phyloP scores from a whole-genome alignment of 2,329 filamentous ascomycete genomes.

The Phoma sp. region DNA sequence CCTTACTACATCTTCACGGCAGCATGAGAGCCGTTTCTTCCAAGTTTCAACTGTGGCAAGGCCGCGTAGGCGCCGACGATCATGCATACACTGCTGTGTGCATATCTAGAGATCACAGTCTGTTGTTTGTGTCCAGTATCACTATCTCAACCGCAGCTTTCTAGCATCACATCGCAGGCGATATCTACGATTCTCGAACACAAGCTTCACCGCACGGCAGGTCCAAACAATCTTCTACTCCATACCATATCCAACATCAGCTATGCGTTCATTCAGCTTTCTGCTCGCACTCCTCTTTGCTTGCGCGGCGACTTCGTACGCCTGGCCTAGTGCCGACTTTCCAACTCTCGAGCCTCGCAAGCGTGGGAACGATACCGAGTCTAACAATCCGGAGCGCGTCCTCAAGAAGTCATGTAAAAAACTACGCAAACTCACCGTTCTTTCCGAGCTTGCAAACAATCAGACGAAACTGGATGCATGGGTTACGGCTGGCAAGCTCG shows the following conservation, averaged over 20 bases:
- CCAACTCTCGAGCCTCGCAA: constrained; percentile 30
- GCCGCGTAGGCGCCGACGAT: constrained; percentile 26
- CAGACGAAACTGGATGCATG: constrained; percentile 38
- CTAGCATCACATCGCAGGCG: constrained; percentile 11
- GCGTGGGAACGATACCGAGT: constrained; percentile 14
- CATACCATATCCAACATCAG: neutral
- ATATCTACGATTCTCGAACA: neutral
- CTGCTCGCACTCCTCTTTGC: constrained; percentile 27
- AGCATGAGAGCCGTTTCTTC: constrained; percentile 20
- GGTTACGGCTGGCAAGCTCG: constrained; percentile 34
- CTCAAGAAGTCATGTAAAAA: constrained; percentile 32
- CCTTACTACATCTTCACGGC: neutral
- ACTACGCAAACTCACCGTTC: constrained; percentile 28
- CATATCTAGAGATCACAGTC: neutral
- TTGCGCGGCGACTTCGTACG: constrained; percentile 28
- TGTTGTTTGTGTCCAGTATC: neutral
- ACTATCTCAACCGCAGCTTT: neutral
- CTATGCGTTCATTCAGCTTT: constrained; percentile 27
- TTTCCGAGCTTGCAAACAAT: constrained; percentile 35
- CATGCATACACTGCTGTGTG: neutral
- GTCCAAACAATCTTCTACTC: constrained; percentile 17
- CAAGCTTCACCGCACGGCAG: constrained; percentile 14
- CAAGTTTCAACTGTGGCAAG: constrained; percentile 26
- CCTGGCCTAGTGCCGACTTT: constrained; percentile 20
- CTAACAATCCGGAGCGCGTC: constrained; percentile 14